Evolutionary conservation across 352 stramenopile species (phyloP), one percentile per base, ranked within the genome.

Genomic region (Phytopythium oedochilum): DNA sequence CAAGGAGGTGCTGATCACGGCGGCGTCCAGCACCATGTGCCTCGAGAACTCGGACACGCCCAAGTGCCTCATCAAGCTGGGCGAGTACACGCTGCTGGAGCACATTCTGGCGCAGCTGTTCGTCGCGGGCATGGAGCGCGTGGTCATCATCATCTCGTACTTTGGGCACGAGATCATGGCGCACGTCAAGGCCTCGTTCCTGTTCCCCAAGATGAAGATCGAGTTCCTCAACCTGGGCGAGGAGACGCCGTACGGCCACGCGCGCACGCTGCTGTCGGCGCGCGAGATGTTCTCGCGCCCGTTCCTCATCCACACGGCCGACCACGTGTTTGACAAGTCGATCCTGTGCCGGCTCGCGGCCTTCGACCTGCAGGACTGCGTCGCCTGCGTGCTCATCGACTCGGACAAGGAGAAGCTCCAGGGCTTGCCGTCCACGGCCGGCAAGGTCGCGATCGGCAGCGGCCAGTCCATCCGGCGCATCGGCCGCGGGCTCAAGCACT

Each of bases 121-220:
- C 43, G 80, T 92, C 15, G 84, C 84, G 0, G 82, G 83, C 18
- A 92, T 94, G 66, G 77, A 88, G 61, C 70, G 82, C 28, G 82
- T 94, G 26, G 84, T 94, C 54, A 82, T 94, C 60, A 89, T 90
- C 59, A 88, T 94, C 32, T 87, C 84, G 58, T 83, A 90, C 53
- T 88, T 81, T 65, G 80, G 78, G 12, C 73, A 86, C 29, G 81
- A 91, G 46, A 91, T 90, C 61, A 89, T 88, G 74, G 76, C 79
- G 22, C 78, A 89, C 42, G 73, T 94, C 10, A 89, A 91, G 56
- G 60, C 83, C 26, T 89, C 79, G 46, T 77, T 87, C 38, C 55
- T 94, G 36, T 91, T 77, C 57, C 47, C 75, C 36, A 89, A 89
- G 57, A 63, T 94, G 56, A 72, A 85, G 60, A 91, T 94, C 44